phyloP scores from a whole-genome alignment of 2,329 filamentous ascomycete species.

The Xylaria sp. region DNA sequence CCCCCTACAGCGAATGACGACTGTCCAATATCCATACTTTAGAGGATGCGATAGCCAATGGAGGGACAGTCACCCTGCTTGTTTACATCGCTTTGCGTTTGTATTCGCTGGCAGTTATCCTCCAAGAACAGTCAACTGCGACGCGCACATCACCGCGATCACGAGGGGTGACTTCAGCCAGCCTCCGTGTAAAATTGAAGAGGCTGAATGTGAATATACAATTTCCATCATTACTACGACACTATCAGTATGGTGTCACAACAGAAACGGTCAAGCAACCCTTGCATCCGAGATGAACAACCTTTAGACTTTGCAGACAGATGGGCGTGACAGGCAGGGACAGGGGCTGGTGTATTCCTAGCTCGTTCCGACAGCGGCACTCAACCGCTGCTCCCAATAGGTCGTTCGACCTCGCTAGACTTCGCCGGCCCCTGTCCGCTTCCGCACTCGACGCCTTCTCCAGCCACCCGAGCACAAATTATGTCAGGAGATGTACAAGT shows the following conservation, averaged over 20 bases:
- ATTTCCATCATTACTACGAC: conserved; percentile 32
- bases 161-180: conserved; percentile 24
- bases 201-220: conserved; percentile 41
- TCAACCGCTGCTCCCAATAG: conserved; percentile 30
- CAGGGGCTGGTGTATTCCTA: conserved; percentile 31
- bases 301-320: conserved; percentile 24
- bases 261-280: conserved; percentile 33
- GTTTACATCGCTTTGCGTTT: conserved; percentile 46
- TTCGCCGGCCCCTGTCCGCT: conserved; percentile 14
- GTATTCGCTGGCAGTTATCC: conserved; percentile 35
- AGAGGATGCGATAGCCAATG: conserved; percentile 42
- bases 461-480: conserved; percentile 31
- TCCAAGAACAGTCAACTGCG: conserved; percentile 35
- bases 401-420: conserved; percentile 10
- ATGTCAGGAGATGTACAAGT: conserved; percentile 19
- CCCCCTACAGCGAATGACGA: conserved; percentile 40
- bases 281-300: conserved; percentile 44
- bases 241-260: conserved; percentile 43
- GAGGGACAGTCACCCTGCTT: conserved; percentile 36
- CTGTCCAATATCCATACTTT: conserved; percentile 44
- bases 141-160: conserved; percentile 27
- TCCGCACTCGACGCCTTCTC: conserved; percentile 5
- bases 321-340: conserved; percentile 30
- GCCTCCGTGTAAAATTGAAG: conserved; percentile 24
- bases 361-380: conserved; percentile 47